Conservation (phyloP, 352 stramenopile genomes). For the Pythium phragmitis region DNA sequence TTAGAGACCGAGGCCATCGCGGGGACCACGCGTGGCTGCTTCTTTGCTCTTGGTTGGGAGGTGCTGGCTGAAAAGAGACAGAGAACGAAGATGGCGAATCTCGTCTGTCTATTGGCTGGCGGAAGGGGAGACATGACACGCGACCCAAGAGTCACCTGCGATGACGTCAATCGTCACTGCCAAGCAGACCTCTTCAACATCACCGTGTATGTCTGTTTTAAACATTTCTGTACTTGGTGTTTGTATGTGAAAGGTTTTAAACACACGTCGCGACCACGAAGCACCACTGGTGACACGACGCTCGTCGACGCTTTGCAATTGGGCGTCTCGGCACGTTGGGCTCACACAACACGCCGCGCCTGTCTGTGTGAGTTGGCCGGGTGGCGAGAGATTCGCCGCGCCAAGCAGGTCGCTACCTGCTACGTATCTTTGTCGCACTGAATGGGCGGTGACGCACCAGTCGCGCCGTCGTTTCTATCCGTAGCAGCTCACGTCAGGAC, state of each 20-base stretch:
- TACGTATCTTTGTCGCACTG: too few species aligned
- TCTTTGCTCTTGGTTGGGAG: background rate
- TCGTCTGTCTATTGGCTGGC: conserved; percentile 22
- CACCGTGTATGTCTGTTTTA: conserved; percentile 14
- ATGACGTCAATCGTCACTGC: conserved; percentile 22
- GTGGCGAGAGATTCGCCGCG: background rate
- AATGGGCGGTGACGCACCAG: too few species aligned
- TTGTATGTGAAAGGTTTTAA: conserved; percentile 5
- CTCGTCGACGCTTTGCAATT: conserved; percentile 16
- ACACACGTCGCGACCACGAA: background rate
- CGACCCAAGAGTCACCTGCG: background rate
- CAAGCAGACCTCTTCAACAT: conserved; percentile 26
- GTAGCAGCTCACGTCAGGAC: background rate
- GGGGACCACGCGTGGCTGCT: background rate
- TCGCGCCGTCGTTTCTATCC: too few species aligned
- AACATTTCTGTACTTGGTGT: conserved; percentile 1
- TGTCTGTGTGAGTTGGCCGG: conserved; percentile 1
- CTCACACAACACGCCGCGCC: background rate
- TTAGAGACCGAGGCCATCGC: too few species aligned
- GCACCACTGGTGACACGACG: conserved; percentile 5
- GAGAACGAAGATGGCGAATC: background rate
- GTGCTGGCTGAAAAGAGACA: background rate
- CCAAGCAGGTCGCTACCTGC: too few species aligned
- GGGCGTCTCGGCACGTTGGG: background rate
- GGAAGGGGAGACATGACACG: conserved; percentile 11